These are phyloP conservation scores for Agroathelia rolfsii DNA, from an alignment of 1,284 basidiomycete genomes.

Conservation along the genomic window DNA sequence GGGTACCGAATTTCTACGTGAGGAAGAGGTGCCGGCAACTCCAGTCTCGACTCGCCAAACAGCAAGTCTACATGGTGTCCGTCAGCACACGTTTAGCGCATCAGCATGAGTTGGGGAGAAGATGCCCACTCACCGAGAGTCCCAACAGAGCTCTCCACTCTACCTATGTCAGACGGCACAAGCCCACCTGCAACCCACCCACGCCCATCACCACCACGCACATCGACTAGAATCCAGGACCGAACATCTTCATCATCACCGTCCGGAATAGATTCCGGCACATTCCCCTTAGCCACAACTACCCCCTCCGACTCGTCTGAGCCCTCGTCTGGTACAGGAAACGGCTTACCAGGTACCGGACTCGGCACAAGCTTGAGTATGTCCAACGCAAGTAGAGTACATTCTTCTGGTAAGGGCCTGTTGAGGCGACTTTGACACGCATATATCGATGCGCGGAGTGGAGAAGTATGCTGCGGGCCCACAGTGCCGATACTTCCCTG, in stretches of 20 bases:
- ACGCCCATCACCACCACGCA: conserved; percentile 35
- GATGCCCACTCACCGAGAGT: conserved; percentile 34
- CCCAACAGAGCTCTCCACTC: conserved; percentile 23
- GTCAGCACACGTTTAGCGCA: conserved; percentile 10
- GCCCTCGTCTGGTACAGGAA: conserved; percentile 59
- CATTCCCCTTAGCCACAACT: conserved; percentile 46
- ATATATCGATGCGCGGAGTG: conserved; percentile 35
- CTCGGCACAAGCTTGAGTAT: conserved; percentile 52
- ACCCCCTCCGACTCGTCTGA: conserved; percentile 65
- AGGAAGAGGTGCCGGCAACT: conserved; percentile 13
- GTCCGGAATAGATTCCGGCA: conserved; percentile 18
- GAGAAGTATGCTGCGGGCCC: conserved; percentile 33
- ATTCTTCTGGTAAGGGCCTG: conserved; percentile 18
- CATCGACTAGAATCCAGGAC: conserved; percentile 41
- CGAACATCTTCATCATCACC: conserved; percentile 15
- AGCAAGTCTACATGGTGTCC: conserved; percentile 31
- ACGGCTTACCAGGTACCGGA: conserved; percentile 37
- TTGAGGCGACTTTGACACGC: conserved; percentile 25
- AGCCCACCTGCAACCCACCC: conserved; percentile 62
- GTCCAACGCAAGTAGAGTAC: conserved; percentile 32
- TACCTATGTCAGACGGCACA: conserved; percentile 17
- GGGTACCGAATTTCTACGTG: conserved; percentile 33
- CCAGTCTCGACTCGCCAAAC: conserved; percentile 25
- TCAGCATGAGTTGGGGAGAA: conserved; percentile 15
- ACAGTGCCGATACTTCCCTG: conserved; percentile 42